Percentiles rank a stretch among this genome's conserved stretches.
Evolutionary conservation across 805 yeast genomes (phyloP).

Genomic region (Saturnispora galanensis): DNA sequence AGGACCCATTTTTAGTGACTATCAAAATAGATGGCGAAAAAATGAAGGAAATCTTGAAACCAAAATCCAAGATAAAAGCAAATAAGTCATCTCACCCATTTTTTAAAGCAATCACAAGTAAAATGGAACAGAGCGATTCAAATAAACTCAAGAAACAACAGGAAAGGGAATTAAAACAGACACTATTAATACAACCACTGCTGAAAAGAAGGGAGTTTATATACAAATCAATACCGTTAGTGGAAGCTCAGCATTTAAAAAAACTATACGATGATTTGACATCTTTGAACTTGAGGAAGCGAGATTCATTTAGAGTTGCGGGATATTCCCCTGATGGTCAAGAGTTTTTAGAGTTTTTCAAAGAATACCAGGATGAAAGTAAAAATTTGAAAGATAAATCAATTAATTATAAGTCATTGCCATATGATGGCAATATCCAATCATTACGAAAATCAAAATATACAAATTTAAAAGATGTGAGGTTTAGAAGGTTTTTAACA

Average conservation of each 20-base stretch:
- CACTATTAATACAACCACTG: constrained; percentile 2
- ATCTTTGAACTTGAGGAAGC: neutral
- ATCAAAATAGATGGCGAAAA: constrained; percentile 1
- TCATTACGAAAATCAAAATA: constrained; percentile 1
- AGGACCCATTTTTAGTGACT: neutral
- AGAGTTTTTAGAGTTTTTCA: constrained; percentile 8
- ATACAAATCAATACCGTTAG: neutral
- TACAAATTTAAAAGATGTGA: constrained; percentile 9
- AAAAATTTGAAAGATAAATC: neutral
- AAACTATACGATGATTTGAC: neutral
- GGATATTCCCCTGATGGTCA: neutral
- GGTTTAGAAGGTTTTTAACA: constrained; percentile 10
- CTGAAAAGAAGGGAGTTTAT: constrained; percentile 7
- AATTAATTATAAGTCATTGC: neutral
- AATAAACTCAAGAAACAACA: neutral
- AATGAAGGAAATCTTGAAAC: neutral
- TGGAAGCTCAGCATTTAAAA: constrained; percentile 2
- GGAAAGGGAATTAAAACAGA: neutral
- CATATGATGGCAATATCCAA: neutral
- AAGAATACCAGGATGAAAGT: neutral
- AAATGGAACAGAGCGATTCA: neutral
- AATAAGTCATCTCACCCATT: constrained; percentile 11
- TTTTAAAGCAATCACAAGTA: constrained; percentile 7
- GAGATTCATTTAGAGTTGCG: neutral
- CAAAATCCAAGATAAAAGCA: constrained; percentile 7